These are phyloP conservation scores for Rhodomyrtus psidioides DNA, from an alignment of 441 rosid genomes.

Conservation along the genomic window DNA sequence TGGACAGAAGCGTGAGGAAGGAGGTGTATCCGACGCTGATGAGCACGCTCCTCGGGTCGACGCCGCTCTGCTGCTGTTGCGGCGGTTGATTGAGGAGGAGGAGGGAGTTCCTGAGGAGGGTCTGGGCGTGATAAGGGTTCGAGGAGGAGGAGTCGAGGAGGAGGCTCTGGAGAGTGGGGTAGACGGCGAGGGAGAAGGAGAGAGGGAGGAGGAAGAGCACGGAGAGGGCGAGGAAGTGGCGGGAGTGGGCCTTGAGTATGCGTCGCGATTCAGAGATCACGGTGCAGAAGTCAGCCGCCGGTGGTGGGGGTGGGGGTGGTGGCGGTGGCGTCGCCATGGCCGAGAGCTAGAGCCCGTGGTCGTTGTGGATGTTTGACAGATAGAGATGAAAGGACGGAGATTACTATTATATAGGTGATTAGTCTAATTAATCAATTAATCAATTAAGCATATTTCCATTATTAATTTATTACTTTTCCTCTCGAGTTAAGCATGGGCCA, in stretches of 20 bases:
- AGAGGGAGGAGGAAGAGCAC: conserved; percentile 68
- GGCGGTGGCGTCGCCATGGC: neutral
- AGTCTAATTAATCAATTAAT: neutral
- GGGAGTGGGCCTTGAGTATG: conserved; percentile 60
- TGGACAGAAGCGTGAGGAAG: conserved; percentile 22
- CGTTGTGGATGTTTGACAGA: neutral
- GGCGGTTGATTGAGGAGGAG: neutral
- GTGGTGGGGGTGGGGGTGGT: neutral
- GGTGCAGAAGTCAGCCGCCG: conserved; percentile 18
- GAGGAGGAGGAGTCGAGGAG: conserved; percentile 17
- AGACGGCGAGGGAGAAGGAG: conserved; percentile 39
- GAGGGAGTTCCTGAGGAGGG: conserved; percentile 11
- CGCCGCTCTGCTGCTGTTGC: neutral
- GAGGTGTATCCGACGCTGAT: conserved; percentile 14
- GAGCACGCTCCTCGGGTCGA: neutral
- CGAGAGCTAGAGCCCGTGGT: neutral
- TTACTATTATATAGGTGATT: neutral
- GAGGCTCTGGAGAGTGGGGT: conserved; percentile 36
- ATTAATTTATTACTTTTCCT: neutral
- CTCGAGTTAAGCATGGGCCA: neutral
- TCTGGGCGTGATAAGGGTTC: neutral
- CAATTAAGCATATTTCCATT: neutral
- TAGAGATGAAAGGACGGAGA: neutral
- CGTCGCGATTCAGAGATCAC: conserved; percentile 44
- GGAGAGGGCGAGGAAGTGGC: conserved; percentile 78